phyloP scores from a whole-genome alignment of 345 rosid species.

The Capsella bursapastoris region DNA sequence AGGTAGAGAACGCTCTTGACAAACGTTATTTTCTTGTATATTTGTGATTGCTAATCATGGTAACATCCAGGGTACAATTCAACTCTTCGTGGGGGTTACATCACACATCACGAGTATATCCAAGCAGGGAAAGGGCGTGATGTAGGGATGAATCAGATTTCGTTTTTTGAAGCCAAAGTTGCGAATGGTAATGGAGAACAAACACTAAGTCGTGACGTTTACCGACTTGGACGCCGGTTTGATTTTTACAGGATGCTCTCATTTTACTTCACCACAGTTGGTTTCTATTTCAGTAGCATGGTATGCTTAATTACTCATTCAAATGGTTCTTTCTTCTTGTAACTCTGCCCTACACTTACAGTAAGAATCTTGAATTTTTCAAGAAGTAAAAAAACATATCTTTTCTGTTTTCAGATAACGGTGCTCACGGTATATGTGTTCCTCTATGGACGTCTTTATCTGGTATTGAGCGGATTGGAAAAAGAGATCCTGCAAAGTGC shows the following conservation, averaged over 20 bases:
- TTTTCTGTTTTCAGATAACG: slow-evolving; percentile 62
- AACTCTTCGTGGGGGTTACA: slow-evolving; percentile 82
- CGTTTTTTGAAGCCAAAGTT: slow-evolving; percentile 90
- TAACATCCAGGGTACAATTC: slow-evolving; percentile 78
- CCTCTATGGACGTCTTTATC: slow-evolving; percentile 90
- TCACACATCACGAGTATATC: slow-evolving; percentile 95
- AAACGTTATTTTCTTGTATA: not conserved
- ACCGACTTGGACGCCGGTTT: slow-evolving; percentile 86
- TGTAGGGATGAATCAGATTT: slow-evolving; percentile 95
- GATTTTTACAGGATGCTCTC: slow-evolving; percentile 99
- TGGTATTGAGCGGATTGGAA: slow-evolving; percentile 93
- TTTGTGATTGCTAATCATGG: slow-evolving; percentile 44
- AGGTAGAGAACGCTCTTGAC: slow-evolving; percentile 52
- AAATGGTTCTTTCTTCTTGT: slow-evolving; percentile 13
- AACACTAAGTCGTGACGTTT: slow-evolving; percentile 94
- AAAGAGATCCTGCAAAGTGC: slow-evolving; percentile 61
- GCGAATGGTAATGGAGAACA: slow-evolving; percentile 99
- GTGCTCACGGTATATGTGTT: slow-evolving; percentile 84
- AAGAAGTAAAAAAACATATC: slow-evolving; percentile 8
- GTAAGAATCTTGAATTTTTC: slow-evolving; percentile 19
- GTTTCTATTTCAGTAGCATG: slow-evolving; percentile 97
- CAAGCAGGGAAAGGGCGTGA: slow-evolving; percentile 99
- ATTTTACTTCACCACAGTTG: slow-evolving; percentile 96
- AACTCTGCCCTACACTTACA: slow-evolving; percentile 8
- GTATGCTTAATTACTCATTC: slow-evolving; percentile 49